These are phyloP conservation scores for Prosopis cineraria DNA, from an alignment of 306 rosid genomes.

Conservation along the genomic window DNA sequence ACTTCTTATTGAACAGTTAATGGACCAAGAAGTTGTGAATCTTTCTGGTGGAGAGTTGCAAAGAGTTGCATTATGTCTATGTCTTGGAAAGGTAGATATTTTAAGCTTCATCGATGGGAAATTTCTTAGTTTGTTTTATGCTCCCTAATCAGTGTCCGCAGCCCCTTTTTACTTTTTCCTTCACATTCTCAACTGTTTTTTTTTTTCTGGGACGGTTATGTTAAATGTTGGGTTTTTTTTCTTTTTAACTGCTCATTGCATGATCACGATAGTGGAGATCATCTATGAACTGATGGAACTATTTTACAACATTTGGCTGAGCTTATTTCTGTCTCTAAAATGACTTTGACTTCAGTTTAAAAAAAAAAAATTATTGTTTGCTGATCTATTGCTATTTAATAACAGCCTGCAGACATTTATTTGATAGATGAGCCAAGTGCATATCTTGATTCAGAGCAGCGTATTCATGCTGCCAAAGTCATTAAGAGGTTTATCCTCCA, in stretches of 20 bases:
- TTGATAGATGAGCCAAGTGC: conserved; percentile 98
- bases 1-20: conserved; percentile 92
- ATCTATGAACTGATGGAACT: conserved; percentile 1
- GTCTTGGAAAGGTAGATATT: conserved; percentile 90
- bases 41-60: conserved; percentile 99
- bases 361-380: not conserved
- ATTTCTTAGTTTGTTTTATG: conserved; percentile 13
- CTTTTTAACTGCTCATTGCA: not conserved
- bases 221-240: not conserved
- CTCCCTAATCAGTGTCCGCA: not conserved
- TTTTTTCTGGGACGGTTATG: not conserved
- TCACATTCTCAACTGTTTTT: conserved; percentile 2
- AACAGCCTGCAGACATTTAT: conserved; percentile 98
- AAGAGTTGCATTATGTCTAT: conserved; percentile 91
- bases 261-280: conserved; percentile 15
- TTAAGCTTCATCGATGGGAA: conserved; percentile 11
- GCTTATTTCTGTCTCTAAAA: not conserved
- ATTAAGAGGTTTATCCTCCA: conserved; percentile 97
- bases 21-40: conserved; percentile 97
- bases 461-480: conserved; percentile 94
- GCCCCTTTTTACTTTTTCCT: not conserved
- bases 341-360: not conserved
- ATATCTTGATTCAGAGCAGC: conserved; percentile 96
- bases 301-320: conserved; percentile 26
- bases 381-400: conserved; percentile 30